Evolutionary conservation across 257 asterid genomes (phyloP), one percentile per base, ranked within the genome.

Genomic region (Echites panduratus): DNA sequence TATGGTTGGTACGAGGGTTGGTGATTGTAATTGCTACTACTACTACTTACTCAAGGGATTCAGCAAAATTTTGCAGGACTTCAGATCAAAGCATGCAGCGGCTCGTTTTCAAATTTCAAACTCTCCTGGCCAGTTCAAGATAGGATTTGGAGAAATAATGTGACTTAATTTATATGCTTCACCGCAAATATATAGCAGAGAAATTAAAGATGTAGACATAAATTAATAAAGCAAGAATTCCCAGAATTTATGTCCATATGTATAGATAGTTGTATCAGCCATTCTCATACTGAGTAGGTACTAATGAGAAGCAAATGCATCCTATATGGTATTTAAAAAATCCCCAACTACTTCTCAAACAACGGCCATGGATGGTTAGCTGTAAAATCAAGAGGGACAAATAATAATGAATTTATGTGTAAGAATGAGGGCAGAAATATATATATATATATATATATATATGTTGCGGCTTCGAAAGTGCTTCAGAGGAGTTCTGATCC

Each of bases 331-430:
- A 19, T 53, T 53, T n/a, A 9, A 12, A 7, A n/a, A 6, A 22
- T 56, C 9, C 32, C n/a, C 5, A 57, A 72, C 47, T 32, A 32
- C 38, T 32, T 32, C 38, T 32, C 38, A 1, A 1, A 32, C 38
- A 32, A 32, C 38, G 38, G 38, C 38, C 38, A 32, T 32, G 38
- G 3, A 52, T 63, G 20, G 58, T 13, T 57, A n/a, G 41, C 41
- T 44, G 68, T 74, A 13, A 66, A 4, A 74, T 74, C 58, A 22
- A 41, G 38, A 32, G 56, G 68, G 35, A 26, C 68, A 17, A 52
- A 66, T 66, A 45, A 45, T 1, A 53, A 27, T 26, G 66, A 58
- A 66, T 66, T 52, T 14, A 24, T 65, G 78, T 52, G 35, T 47
- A 43, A n/a, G 66, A 74, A 16, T 7, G 35, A 40, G 66, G 12